Conservation (phyloP, 2,329 filamentous ascomycete species). For the Plectosphaerella cucumerina region DNA sequence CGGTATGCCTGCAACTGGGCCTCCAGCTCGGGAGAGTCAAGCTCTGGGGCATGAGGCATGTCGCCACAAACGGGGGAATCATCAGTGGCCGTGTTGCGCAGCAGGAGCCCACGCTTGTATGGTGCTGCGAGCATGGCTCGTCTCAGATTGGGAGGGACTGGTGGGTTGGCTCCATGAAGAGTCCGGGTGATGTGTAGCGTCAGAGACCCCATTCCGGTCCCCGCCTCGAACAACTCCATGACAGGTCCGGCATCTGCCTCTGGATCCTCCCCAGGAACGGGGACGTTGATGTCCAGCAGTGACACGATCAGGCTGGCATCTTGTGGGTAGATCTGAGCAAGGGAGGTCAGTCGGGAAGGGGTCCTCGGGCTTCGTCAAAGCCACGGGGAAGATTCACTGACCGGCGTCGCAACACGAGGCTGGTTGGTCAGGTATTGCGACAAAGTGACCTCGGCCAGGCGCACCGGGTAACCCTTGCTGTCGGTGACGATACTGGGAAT, state of each 20-base stretch:
- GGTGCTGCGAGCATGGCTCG: slow-evolving; percentile 12
- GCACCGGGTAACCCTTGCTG: slow-evolving; percentile 42
- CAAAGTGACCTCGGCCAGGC: slow-evolving; percentile 62
- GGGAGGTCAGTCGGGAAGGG: neutral
- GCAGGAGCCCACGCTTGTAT: slow-evolving; percentile 9
- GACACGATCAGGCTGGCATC: slow-evolving; percentile 74
- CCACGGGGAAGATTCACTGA: slow-evolving; percentile 27
- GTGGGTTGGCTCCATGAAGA: slow-evolving; percentile 67
- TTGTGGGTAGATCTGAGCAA: slow-evolving; percentile 61
- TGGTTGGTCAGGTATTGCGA: slow-evolving; percentile 69
- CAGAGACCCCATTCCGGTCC: slow-evolving; percentile 78
- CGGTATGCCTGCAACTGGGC: slow-evolving; percentile 39
- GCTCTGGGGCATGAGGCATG: slow-evolving; percentile 14
- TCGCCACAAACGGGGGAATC: slow-evolving; percentile 7
- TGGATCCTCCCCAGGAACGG: slow-evolving; percentile 28
- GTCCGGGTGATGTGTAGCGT: slow-evolving; percentile 73
- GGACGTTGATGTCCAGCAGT: slow-evolving; percentile 68
- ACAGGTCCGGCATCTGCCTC: slow-evolving; percentile 33
- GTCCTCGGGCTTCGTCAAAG: neutral
- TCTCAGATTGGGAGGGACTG: slow-evolving; percentile 38
- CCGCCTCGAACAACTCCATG: slow-evolving; percentile 77
- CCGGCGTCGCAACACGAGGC: slow-evolving; percentile 70
- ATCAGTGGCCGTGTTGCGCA: slow-evolving; percentile 6
- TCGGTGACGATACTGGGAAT: slow-evolving; percentile 56
- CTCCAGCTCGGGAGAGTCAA: slow-evolving; percentile 13